phyloP scores from a whole-genome alignment of 179 eudicot genomes.

The Actinidia arguta region DNA sequence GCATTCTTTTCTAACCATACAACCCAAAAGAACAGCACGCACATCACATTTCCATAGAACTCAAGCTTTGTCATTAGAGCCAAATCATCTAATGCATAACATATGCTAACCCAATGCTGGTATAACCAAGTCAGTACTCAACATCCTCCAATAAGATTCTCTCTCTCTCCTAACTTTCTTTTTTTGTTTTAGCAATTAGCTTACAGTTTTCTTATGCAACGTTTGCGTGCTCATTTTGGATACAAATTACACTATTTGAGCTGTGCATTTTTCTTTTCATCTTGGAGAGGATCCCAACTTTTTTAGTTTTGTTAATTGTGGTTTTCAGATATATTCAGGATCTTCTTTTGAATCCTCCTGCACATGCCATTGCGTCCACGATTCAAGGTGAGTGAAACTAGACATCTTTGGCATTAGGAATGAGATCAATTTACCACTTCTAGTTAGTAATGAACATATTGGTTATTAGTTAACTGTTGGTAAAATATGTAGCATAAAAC shows the following conservation, averaged over 20 bases:
- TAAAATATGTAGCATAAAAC: background rate
- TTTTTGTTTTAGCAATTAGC: no score
- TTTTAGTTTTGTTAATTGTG: slow-evolving; percentile 15
- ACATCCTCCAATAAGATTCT: no score
- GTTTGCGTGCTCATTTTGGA: background rate
- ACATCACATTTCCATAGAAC: no score
- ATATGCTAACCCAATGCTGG: no score
- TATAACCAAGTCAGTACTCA: no score
- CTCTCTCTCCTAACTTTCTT: no score
- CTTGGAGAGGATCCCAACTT: background rate
- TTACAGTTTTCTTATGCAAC: background rate
- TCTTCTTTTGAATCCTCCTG: slow-evolving; percentile 98
- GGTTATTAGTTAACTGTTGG: background rate
- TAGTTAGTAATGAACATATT: background rate
- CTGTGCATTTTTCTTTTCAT: background rate
- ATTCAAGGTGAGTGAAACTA: slow-evolving; percentile 69
- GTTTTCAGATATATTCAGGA: slow-evolving; percentile 83
- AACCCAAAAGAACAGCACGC: no score
- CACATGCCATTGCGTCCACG: slow-evolving; percentile 75
- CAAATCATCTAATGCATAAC: no score
- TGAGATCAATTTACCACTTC: background rate
- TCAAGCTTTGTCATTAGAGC: no score
- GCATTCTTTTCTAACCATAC: no score
- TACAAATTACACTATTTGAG: background rate
- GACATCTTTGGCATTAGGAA: background rate